Evolutionary conservation across 75 land plant genomes (phyloP), one percentile per base, ranked within the genome.

Genomic region (Cupressus sempervirens): DNA sequence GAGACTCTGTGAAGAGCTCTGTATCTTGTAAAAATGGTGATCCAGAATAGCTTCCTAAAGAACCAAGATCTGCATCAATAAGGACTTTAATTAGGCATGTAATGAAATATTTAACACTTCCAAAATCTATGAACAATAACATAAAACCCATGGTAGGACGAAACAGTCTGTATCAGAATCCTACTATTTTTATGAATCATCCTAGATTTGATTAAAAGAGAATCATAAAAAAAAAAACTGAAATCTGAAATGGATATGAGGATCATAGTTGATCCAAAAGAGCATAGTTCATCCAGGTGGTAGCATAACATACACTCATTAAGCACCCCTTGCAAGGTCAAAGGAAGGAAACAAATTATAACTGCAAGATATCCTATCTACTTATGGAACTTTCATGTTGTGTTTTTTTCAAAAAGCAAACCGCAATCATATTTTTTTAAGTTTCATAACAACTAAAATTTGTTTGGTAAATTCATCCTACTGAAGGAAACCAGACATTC

Each of bases 1-100:
- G 97, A 52, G 97, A 92, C 75, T 95, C 95, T 18, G 93, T 91
- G 75, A 90, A 87, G 70, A 93, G 85, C 73, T 93, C 96, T 32
- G 95, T 88, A 74, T 94, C 94, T 58, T 94, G 91, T 85, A 96
- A 75, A 83, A 96, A 96, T 34, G 98, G 97, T 12, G 98, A 93
- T 68, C 94, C 96, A 58, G 92, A 85, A 83, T 95, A 96, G 86
- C 93, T 90, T 86, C 91, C 98, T 1, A 96, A 81, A 43, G 90
- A 83, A 77, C 97, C 98, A 68, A 96, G 88, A 91, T 96, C 98
- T 95, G 94, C 77, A 85, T 46, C 70, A 70, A 82, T 80, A 18
- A 53, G 67, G 29, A 45, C 85, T 29, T 8, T 65, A 86, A 35
- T 56, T 48, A 35, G 48, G 86, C 48, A 67, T 70, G 86, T 81